Percentiles rank a stretch among this genome's conserved stretches.
Conservation (phyloP, 1,139 yeast genomes). For the Hanseniaspora sp. region DNA sequence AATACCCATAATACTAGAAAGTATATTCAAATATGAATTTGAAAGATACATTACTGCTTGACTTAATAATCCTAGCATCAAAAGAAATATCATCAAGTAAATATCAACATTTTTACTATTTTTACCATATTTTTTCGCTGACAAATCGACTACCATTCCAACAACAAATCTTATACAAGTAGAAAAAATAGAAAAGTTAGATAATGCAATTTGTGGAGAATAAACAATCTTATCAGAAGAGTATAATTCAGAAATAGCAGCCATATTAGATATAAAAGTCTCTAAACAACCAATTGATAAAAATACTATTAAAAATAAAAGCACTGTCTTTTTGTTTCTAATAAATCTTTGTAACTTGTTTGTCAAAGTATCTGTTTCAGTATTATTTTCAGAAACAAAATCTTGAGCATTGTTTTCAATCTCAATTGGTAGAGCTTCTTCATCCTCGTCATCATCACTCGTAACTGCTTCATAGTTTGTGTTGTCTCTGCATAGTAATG, state of each 20-base stretch:
- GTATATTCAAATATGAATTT: conserved; percentile 24
- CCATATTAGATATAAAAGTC: conserved; percentile 76
- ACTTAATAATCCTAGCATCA: conserved; percentile 38
- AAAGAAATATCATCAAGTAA: conserved; percentile 36
- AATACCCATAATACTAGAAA: conserved; percentile 52
- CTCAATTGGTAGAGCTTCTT: conserved; percentile 18
- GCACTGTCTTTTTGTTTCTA: conserved; percentile 53
- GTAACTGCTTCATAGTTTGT: conserved; percentile 27
- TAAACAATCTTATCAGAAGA: conserved; percentile 19
- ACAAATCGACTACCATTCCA: conserved; percentile 57
- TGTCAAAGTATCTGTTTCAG: conserved; percentile 31
- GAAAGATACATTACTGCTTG: conserved; percentile 28
- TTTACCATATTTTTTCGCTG: conserved; percentile 26
- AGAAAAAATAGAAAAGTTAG: conserved; percentile 45
- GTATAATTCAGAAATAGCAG: conserved; percentile 39
- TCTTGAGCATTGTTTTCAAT: conserved; percentile 4
- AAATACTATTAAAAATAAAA: conserved; percentile 51
- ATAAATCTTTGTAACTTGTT: conserved; percentile 42
- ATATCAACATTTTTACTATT: conserved; percentile 31
- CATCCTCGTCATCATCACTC: conserved; percentile 20
- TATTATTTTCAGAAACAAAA: neutral
- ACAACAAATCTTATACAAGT: conserved; percentile 53
- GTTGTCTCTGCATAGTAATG: conserved; percentile 30
- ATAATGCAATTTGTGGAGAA: conserved; percentile 33
- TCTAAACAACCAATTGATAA: conserved; percentile 78